Base-by-base conservation (phyloP, 352 stramenopile genomes). In the Globisporangium splendens region DNA sequence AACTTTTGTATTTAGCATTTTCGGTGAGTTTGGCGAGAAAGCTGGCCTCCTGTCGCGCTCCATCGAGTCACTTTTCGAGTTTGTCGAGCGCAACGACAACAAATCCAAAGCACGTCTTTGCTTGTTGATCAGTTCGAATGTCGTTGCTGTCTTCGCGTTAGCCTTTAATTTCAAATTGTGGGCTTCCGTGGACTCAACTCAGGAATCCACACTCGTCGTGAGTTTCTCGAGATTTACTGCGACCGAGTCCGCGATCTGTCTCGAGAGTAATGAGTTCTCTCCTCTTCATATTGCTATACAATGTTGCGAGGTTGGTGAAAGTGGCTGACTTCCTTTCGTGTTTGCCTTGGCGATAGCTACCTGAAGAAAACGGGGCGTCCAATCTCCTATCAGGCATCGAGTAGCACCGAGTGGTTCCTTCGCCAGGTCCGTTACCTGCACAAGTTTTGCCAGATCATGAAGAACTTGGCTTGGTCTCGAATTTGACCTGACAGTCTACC, bases 191-290 rank as follows among this genome's bases (percentile, higher is more conserved):
- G 12, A 38, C 57, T n/a, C n/a, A 20, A 38, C 7, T 63, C 5
- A 92, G 84, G 79, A 86, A 69, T 77, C 90, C 15, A 92, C 84
- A 18, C 65, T 97, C 4, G 81, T 89, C 17, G 86, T 97, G 47
- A 96, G 86, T 97, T 98, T 68, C 65, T 97, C 47, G 93, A 98
- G 70, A 97, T 98, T 22, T 98, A 98, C 72, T 96, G 89, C 49
- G 93, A 98, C 57, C 86, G 88, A 20, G 85, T 98, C 13, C 83
- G 93, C 12, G 93, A 98, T 64, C 81, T 98, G 12, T 84, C 90
- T 7, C 73, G 89, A 68, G 91, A 92, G 66, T 97, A 87, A 35
- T 10, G 28, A 35, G 5, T 31, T 62, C 62, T 75, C 10, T 8
- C 22, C 35, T 53, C 42, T 21, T 8, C 33, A 1, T 24, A 13